Evolutionary conservation across 2,329 filamentous ascomycete genomes (phyloP), one percentile per base, ranked within the genome.

Genomic region (Cladosporium sp.): DNA sequence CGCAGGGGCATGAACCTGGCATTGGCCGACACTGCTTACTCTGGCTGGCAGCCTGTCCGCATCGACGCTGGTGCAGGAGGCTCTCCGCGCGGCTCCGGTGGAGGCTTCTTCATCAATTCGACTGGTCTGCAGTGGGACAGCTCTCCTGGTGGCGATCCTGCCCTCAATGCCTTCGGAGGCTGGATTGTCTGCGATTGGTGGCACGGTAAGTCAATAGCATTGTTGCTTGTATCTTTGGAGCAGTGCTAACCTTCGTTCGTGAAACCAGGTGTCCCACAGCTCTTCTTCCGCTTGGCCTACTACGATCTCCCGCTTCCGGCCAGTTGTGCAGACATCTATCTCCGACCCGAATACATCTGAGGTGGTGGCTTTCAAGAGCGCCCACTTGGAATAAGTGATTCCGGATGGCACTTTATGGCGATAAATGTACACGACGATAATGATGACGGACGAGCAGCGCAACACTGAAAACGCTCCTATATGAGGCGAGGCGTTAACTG

Each of bases 111-210:
- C 67, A 68, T 76, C 69, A 75, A 76, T 65, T 64, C 63, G 18
- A 75, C 71, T 4, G 75, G 75, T n/a, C 64, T 77, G 62, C 74
- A 76, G 67, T 76, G 71, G 70, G 70, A 66, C 26, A 67, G 51
- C 39, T 63, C 65, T 16, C 63, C 68, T 6, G 46, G 28, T 8
- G 48, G 34, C 5, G 66, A 68, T 8, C 56, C 66, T 13, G 18
- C 39, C 5, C 28, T 62, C 23, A 66, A 71, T 54, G 6, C n/a
- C 6, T 76, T 76, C 58, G 73, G 70, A 16, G 74, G 74, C 3
- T 76, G 74, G 74, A 64, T 75, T 2, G 67, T 64, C 21, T 64
- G 62, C 23, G 53, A 64, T 32, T 64, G 62, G 62, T 63, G 60
- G 60, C 49, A 63, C 21, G 49, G 49, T 59, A 48, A 60, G 32